A percentile compares a stretch with the other conserved stretches of the same genome.
These are phyloP conservation scores for Pharus latifolius DNA, from an alignment of 176 grass and related monocot species.

Conservation along the genomic window DNA sequence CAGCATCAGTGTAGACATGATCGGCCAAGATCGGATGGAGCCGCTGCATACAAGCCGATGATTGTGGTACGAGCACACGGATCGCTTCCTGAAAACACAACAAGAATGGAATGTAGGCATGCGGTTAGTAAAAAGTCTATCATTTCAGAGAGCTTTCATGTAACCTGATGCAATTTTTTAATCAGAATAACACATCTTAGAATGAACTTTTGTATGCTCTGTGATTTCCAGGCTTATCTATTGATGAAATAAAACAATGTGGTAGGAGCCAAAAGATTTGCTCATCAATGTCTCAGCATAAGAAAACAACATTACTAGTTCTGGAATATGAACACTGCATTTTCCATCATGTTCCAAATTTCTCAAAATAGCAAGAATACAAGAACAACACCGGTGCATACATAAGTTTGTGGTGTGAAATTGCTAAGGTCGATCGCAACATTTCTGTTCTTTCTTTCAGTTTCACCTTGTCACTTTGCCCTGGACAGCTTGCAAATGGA, in stretches of 20 bases:
- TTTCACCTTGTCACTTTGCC: not conserved
- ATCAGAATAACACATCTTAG: not conserved
- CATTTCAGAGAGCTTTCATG: not conserved
- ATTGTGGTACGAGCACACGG: conserved; percentile 53
- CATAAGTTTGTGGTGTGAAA: not conserved
- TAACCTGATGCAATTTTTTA: not conserved
- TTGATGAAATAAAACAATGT: too few relatives aligned
- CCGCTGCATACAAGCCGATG: conserved; percentile 43
- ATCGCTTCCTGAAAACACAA: conserved; percentile 33
- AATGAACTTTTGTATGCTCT: too few relatives aligned
- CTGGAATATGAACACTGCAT: too few relatives aligned
- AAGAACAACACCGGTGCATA: too few relatives aligned
- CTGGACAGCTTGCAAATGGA: not conserved
- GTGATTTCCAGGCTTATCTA: too few relatives aligned
- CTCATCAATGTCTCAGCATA: too few relatives aligned
- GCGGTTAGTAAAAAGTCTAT: not conserved
- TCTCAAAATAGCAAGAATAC: too few relatives aligned
- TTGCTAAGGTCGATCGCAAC: not conserved
- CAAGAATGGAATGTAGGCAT: not conserved
- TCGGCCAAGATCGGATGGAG: not conserved
- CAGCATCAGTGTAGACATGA: conserved; percentile 12
- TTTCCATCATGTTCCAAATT: too few relatives aligned
- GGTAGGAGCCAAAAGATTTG: too few relatives aligned
- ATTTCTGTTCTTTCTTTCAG: not conserved
- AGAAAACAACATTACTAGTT: too few relatives aligned